These are phyloP conservation scores for Chrysosporium queenslandicum DNA, from an alignment of 2,329 filamentous ascomycete species.

Conservation along the genomic window DNA sequence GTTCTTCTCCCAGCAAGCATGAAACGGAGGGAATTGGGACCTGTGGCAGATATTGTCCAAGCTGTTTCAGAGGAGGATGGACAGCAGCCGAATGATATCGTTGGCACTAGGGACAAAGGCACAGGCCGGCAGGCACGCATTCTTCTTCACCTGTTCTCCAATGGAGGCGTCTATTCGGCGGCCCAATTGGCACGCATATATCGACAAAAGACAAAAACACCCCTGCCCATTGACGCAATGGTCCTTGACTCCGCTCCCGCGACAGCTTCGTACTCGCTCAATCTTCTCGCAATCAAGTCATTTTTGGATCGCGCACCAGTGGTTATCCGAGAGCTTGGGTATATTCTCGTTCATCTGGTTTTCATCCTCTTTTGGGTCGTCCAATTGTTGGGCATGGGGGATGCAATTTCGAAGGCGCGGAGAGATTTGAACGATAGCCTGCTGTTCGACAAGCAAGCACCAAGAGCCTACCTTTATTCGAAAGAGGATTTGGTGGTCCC, in stretches of 20 bases:
- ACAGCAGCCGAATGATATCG: not conserved
- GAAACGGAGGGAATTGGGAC: not conserved
- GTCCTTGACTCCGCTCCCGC: slow-evolving; percentile 2
- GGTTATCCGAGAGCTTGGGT: not conserved
- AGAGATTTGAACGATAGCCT: not conserved
- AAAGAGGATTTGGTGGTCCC: not conserved
- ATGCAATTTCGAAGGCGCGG: not conserved
- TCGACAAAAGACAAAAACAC: not conserved
- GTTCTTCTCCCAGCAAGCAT: not conserved
- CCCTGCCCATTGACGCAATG: not conserved
- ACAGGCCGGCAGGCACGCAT: not conserved
- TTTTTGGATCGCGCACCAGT: not conserved
- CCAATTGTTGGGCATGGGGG: not conserved
- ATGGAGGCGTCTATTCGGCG: not conserved
- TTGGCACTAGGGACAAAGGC: not conserved
- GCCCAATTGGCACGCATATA: slow-evolving; percentile 1
- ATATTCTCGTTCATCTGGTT: not conserved
- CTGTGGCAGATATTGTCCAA: slow-evolving; percentile 3
- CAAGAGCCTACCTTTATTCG: not conserved
- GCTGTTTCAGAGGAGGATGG: not conserved
- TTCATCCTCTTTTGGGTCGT: not conserved
- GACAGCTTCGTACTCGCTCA: not conserved
- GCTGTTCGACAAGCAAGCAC: not conserved
- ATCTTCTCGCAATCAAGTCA: not conserved
- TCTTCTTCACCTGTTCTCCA: slow-evolving; percentile 2